Conservation (phyloP, 1,139 yeast species). For the Geotrichum armillariae region DNA sequence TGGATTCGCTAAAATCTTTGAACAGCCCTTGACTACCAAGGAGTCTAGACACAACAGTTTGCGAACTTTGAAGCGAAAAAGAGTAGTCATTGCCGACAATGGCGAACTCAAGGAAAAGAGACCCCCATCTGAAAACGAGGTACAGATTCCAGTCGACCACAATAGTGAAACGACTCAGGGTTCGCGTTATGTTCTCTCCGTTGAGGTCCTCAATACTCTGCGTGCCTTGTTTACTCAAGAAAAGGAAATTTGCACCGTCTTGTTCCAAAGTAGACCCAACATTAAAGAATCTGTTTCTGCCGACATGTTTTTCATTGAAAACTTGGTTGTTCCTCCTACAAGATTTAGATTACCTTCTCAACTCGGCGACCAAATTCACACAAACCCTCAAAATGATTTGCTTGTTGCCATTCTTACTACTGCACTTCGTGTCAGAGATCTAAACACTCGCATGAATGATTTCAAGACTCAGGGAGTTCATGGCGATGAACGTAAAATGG, state of each 20-base stretch:
- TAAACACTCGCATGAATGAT: constrained; percentile 62
- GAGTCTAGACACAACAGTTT: constrained; percentile 63
- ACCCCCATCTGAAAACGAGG: constrained; percentile 24
- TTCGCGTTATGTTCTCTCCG: constrained; percentile 80
- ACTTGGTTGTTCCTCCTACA: constrained; percentile 92
- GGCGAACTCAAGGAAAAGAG: constrained; percentile 26
- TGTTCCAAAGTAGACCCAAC: constrained; percentile 79
- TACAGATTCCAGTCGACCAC: constrained; percentile 26
- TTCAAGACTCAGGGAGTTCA: constrained; percentile 66
- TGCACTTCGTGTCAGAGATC: constrained; percentile 78
- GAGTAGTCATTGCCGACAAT: constrained; percentile 73
- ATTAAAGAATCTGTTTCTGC: constrained; percentile 55
- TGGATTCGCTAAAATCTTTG: constrained; percentile 90
- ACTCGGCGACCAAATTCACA: constrained; percentile 94
- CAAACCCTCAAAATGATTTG: constrained; percentile 88
- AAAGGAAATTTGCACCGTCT: constrained; percentile 38
- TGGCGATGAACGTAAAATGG: constrained; percentile 68
- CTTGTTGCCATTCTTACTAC: constrained; percentile 78
- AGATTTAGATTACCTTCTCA: constrained; percentile 96
- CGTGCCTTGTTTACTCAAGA: constrained; percentile 75
- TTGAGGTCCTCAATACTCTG: constrained; percentile 80
- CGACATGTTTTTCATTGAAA: constrained; percentile 88
- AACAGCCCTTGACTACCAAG: constrained; percentile 78
- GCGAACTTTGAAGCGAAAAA: constrained; percentile 48
- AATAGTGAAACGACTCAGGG: constrained; percentile 33